Conservation (phyloP, 805 yeast genomes). For the Hanseniaspora lachancei region DNA sequence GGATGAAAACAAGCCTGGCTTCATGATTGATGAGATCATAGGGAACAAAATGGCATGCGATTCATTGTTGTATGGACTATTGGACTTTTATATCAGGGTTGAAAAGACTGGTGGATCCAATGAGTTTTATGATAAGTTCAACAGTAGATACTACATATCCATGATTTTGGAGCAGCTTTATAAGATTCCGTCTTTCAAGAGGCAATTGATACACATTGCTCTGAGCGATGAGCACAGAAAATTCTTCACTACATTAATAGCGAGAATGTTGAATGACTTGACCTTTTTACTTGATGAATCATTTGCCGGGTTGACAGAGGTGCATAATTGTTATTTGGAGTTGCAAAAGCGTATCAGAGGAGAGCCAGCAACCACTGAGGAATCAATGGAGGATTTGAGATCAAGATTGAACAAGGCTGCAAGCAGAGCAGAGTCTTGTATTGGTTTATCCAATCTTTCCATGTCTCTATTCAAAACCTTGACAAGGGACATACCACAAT, state of each 20-base stretch:
- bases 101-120: conserved; percentile 92
- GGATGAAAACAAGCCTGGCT: conserved; percentile 40
- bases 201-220: conserved; percentile 58
- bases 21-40: conserved; percentile 53
- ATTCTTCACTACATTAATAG: conserved; percentile 83
- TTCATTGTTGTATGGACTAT: conserved; percentile 64
- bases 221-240: conserved; percentile 42
- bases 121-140: conserved; percentile 92
- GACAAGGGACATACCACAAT: conserved; percentile 72
- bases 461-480: conserved; percentile 66
- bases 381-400: conserved; percentile 48
- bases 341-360: conserved; percentile 35
- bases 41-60: conserved; percentile 47
- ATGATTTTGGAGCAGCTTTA: conserved; percentile 71
- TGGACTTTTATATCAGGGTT: conserved; percentile 85
- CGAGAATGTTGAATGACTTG: conserved; percentile 87
- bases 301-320: conserved; percentile 59
- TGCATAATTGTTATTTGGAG: conserved; percentile 64
- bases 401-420: conserved; percentile 51
- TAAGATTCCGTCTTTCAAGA: conserved; percentile 55
- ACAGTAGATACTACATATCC: conserved; percentile 75
- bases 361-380: conserved; percentile 29
- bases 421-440: conserved; percentile 63
- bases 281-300: conserved; percentile 88
- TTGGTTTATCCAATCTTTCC: conserved; percentile 73